Base-by-base conservation (phyloP, 2,329 filamentous ascomycete genomes). In the Periconia digitata region DNA sequence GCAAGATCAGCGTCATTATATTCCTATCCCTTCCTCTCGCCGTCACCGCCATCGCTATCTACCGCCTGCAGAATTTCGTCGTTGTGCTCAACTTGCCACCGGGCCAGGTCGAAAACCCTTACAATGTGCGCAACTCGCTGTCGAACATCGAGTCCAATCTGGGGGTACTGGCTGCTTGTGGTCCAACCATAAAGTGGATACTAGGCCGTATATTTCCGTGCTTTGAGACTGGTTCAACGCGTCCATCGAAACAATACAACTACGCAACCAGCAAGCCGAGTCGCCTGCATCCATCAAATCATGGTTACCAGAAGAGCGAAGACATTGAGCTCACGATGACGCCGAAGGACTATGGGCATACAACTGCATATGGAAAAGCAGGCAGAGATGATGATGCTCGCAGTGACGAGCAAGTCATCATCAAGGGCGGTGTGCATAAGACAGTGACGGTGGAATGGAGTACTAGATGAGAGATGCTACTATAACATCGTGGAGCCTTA, bases 61-160 rank as follows among this genome's bases (percentile, higher is more conserved):
- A 54, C 8, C 49, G 57, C 16, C 51, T 55, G 12, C 48, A 42
- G 10, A 43, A 47, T 1, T 46, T 56, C 8, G 44, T 50, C 29
- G 40, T 48, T 10, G 32, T 55, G 4, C 52, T 58, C 18, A 47
- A 51, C 13, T 15, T 48, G 5, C 44, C 23, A 21, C 24, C 50
- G 22, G 34, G 42, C 1, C 23, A 27, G 2, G 17, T 37, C 8
- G 55, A 60, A 24, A 37, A 43, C 12, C 44, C 51, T 5, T 58
- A 56, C 43, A 27, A 13, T 23, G 43, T 58, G 3, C 18, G 34
- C n/a, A 48, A 54, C 10, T 47, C 47, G 0, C 39, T 59, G 4
- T 59, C 58, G 15, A 57, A 54, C 34, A 48, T 60, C n/a, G 58
- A 60, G 39, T 50, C 43, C 15, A 53, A 48, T 18, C 51, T 60